Evolutionary conservation across 495 filamentous ascomycete genomes (phyloP).

Genomic region (Trichodelitschia bisporula): DNA sequence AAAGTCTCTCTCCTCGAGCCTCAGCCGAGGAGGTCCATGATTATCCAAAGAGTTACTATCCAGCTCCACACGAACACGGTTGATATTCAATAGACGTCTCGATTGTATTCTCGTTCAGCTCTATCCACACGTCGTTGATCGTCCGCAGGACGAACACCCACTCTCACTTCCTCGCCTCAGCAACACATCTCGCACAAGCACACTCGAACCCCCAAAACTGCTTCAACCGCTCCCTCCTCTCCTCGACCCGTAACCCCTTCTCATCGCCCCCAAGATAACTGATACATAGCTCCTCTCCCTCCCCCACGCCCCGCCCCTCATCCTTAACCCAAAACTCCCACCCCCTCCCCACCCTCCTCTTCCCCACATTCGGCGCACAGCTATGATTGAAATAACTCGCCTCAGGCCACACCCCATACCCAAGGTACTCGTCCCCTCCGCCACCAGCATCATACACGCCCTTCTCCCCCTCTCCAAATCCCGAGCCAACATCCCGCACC

Average conservation of each 20-base stretch:
- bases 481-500: slow-evolving; percentile 12
- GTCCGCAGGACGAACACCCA: no score
- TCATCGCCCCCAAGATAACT: slow-evolving; percentile 18
- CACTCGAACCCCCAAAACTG: slow-evolving; percentile 16
- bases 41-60: no score
- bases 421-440: slow-evolving; percentile 16
- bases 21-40: no score
- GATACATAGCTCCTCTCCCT: slow-evolving; percentile 16
- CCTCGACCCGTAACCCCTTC: slow-evolving; percentile 6
- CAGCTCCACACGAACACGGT: no score
- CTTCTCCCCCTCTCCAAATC: no score
- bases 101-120: no score
- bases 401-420: slow-evolving; percentile 14
- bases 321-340: slow-evolving; percentile 13
- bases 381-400: slow-evolving; percentile 18
- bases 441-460: no score
- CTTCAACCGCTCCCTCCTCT: slow-evolving; percentile 10
- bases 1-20: no score
- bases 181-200: slow-evolving; percentile 11
- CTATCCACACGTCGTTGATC: no score
- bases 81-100: no score
- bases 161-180: slow-evolving; percentile 4
- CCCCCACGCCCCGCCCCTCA: slow-evolving; percentile 7
- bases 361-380: slow-evolving; percentile 15
- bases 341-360: slow-evolving; percentile 11